Base-by-base conservation (phyloP, 176 grass and related monocot genomes). In the Pontederia paniculata region DNA sequence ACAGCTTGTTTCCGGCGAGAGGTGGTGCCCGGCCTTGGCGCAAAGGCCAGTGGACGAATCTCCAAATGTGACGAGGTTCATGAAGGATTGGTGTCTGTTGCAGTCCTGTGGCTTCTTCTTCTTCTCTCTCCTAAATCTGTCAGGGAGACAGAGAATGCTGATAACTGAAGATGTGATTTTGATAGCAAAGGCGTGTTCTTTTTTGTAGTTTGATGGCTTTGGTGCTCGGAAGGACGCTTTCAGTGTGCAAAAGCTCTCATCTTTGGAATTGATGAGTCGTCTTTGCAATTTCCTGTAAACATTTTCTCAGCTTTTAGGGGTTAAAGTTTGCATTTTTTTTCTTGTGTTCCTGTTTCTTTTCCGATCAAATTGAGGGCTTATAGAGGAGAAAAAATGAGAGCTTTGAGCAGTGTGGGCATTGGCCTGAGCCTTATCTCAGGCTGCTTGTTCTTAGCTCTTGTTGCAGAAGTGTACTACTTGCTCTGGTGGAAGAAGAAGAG, bases 391-490 rank as follows among this genome's bases (percentile, higher is more conserved):
- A 66, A 44, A n/a, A 67, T 67, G 64, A 13, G 31, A 44, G 11
- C 5, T 54, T 67, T 54, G 48, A 67, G 49, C 64, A 67, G 50
- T 67, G 41, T 67, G 49, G 31, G 64, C 49, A 54, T 67, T n/a
- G 49, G 64, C 7, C 31, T 67, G 50, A 67, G 50, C 64, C 50
- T 67, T 17, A 50, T 67, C 12, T 67, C 64, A 1, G 64, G 64
- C 9, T 67, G 9, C 64, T 17, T 67, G 45, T 54, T 67, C 50
- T 19, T 67, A 31, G 64, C 64, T 20, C 50, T 67, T 13, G 64
- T 53, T 14, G 64, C 64, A 3, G 64, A 67, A 31, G 49, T 67
- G 12, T 67, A 67, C 64, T 67, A 67, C 50, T 28, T 54, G 45
- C 15, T 53, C 9, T 67, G 64, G 64, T 44, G 64, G 64, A 67